These are phyloP conservation scores for Aspergillus thermomutatus DNA, from an alignment of 2,329 filamentous ascomycete species.

Conservation along the genomic window DNA sequence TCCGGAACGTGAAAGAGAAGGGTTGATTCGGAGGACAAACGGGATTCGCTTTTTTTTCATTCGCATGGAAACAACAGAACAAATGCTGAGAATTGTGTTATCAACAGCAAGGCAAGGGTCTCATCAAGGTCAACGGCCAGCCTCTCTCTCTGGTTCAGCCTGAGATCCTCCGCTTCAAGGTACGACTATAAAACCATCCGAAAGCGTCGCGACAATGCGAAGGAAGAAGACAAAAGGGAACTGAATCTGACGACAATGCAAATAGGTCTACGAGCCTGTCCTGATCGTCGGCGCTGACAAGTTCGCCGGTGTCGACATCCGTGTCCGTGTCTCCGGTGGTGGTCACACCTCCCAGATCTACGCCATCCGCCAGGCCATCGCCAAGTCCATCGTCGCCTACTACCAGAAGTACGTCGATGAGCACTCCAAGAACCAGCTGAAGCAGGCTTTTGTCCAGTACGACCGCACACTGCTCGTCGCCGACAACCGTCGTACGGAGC, in stretches of 20 bases:
- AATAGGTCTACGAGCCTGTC: constrained; percentile 93
- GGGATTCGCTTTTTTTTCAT: background rate
- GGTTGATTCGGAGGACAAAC: background rate
- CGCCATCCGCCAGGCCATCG: constrained; percentile 97
- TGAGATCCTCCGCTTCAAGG: constrained; percentile 97
- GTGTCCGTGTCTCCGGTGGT: constrained; percentile 92
- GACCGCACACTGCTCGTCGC: constrained; percentile 96
- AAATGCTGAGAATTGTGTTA: constrained; percentile 26
- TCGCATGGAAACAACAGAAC: constrained; percentile 12
- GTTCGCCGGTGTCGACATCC: constrained; percentile 95
- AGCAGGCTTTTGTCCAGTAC: constrained; percentile 93
- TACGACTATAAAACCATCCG: constrained; percentile 38
- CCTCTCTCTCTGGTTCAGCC: constrained; percentile 92
- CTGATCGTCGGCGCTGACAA: constrained; percentile 97
- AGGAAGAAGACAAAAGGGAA: constrained; percentile 4
- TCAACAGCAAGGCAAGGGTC: constrained; percentile 70
- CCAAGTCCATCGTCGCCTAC: constrained; percentile 96
- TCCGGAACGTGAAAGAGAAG: constrained; percentile 7
- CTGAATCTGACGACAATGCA: background rate
- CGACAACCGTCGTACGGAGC: constrained; percentile 98
- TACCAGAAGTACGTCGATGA: constrained; percentile 99
- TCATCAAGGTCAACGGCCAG: constrained; percentile 98
- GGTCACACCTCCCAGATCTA: constrained; percentile 97
- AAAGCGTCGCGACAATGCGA: background rate
- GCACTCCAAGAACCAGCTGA: constrained; percentile 99